A percentile compares a stretch with the other conserved stretches of the same genome.
Conservation (phyloP, 768 basidiomycete genomes). For the Candolleomyces aberdarensis region DNA sequence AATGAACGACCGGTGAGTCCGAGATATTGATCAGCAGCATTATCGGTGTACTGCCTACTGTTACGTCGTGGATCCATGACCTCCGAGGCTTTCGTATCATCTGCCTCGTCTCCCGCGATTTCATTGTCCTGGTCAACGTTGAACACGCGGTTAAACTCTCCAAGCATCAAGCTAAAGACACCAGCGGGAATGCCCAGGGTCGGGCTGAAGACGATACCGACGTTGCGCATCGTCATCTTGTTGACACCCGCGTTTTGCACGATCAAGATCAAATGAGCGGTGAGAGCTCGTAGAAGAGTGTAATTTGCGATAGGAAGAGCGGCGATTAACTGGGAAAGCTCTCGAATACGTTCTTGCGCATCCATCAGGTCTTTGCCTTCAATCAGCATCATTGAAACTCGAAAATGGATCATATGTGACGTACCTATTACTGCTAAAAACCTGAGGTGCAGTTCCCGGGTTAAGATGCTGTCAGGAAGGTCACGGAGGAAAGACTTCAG, state of each 20-base stretch:
- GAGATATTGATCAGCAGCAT: slow-evolving; percentile 79
- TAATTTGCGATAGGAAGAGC: slow-evolving; percentile 91
- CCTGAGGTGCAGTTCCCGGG: slow-evolving; percentile 83
- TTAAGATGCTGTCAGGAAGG: slow-evolving; percentile 88
- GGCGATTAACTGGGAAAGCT: slow-evolving; percentile 83
- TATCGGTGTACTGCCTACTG: slow-evolving; percentile 79
- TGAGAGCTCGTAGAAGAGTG: slow-evolving; percentile 88
- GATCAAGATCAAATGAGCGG: slow-evolving; percentile 91
- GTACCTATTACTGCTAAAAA: slow-evolving; percentile 93
- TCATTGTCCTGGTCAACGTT: slow-evolving; percentile 58
- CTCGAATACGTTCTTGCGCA: slow-evolving; percentile 81
- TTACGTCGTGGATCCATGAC: slow-evolving; percentile 60
- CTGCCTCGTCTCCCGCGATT: neutral
- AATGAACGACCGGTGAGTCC: slow-evolving; percentile 72
- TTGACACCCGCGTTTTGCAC: slow-evolving; percentile 87
- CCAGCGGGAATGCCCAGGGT: slow-evolving; percentile 98
- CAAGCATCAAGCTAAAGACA: slow-evolving; percentile 92
- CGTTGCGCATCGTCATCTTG: slow-evolving; percentile 99
- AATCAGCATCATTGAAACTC: slow-evolving; percentile 7
- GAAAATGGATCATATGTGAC: slow-evolving; percentile 20
- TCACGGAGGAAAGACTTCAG: slow-evolving; percentile 94
- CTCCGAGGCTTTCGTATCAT: slow-evolving; percentile 17
- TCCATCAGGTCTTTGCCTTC: slow-evolving; percentile 67
- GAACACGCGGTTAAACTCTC: slow-evolving; percentile 91
- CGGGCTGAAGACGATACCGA: slow-evolving; percentile 97